Evolutionary conservation across 148 eudicot genomes (phyloP).

Genomic region (Nepenthes mirabilis): DNA sequence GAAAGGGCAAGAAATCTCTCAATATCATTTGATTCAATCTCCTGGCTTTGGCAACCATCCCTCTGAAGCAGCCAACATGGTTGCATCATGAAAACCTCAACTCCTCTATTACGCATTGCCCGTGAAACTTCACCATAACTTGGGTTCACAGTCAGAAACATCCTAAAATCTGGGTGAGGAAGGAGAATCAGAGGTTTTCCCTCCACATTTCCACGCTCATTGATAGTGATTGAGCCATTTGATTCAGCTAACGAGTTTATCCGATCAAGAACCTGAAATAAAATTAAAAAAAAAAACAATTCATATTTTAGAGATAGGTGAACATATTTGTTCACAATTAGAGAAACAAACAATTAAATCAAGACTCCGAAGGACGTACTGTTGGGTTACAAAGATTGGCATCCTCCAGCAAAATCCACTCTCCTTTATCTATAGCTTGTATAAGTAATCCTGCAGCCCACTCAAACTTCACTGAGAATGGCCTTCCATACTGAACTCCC

Average conservation of each 20-base stretch:
- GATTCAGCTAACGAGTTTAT: slow-evolving; percentile 94
- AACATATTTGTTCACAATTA: neutral
- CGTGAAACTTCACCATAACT: slow-evolving; percentile 82
- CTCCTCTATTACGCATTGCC: slow-evolving; percentile 96
- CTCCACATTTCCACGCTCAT: slow-evolving; percentile 83
- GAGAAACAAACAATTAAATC: neutral
- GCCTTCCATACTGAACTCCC: slow-evolving; percentile 27
- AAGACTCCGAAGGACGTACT: slow-evolving; percentile 20
- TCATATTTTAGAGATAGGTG: neutral
- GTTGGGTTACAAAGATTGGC: slow-evolving; percentile 98
- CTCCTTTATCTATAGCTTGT: slow-evolving; percentile 90
- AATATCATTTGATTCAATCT: slow-evolving; percentile 48
- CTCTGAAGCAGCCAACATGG: slow-evolving; percentile 51
- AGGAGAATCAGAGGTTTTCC: slow-evolving; percentile 71
- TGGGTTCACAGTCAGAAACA: slow-evolving; percentile 93
- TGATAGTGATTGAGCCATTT: slow-evolving; percentile 75
- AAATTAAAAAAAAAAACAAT: neutral
- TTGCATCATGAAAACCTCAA: slow-evolving; percentile 76
- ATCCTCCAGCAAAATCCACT: slow-evolving; percentile 93
- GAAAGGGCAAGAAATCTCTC: slow-evolving; percentile 61
- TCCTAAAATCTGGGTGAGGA: slow-evolving; percentile 79
- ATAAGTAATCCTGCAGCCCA: slow-evolving; percentile 82
- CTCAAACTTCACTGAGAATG: slow-evolving; percentile 60
- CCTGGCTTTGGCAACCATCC: slow-evolving; percentile 15
- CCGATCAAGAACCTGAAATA: slow-evolving; percentile 82